These are phyloP conservation scores for Phytopythium oedochilum DNA, from an alignment of 352 stramenopile species.

Conservation along the genomic window DNA sequence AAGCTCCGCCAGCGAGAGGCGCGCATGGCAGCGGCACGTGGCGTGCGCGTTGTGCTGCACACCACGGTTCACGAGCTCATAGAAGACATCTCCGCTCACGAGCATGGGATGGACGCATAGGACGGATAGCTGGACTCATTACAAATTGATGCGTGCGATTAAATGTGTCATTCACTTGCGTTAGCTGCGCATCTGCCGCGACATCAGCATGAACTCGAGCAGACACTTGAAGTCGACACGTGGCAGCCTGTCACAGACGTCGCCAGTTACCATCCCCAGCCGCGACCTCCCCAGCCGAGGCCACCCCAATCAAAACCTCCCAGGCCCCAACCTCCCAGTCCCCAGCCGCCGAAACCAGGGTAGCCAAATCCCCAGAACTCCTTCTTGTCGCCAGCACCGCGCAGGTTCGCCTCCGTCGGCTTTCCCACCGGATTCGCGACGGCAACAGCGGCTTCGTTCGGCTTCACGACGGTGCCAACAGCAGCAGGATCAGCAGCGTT, in stretches of 20 bases:
- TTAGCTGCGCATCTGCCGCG: no score
- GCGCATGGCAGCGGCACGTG: slow-evolving; percentile 42
- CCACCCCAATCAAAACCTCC: no score
- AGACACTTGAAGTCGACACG: no score
- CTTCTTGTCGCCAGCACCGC: not conserved
- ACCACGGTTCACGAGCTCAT: slow-evolving; percentile 77
- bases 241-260: no score
- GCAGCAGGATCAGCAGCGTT: not conserved
- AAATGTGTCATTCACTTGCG: no score
- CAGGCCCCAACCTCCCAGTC: not conserved
- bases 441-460: not conserved
- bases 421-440: not conserved
- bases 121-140: no score
- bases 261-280: no score
- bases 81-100: slow-evolving; percentile 56
- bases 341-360: not conserved
- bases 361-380: not conserved
- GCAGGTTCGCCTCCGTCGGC: not conserved
- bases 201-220: no score
- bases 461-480: no score
- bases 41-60: slow-evolving; percentile 62
- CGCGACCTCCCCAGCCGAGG: no score
- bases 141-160: no score
- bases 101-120: no score
- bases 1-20: slow-evolving; percentile 59